Evolutionary conservation across 495 filamentous ascomycete genomes (phyloP).

Genomic region (Penicillium canescens): DNA sequence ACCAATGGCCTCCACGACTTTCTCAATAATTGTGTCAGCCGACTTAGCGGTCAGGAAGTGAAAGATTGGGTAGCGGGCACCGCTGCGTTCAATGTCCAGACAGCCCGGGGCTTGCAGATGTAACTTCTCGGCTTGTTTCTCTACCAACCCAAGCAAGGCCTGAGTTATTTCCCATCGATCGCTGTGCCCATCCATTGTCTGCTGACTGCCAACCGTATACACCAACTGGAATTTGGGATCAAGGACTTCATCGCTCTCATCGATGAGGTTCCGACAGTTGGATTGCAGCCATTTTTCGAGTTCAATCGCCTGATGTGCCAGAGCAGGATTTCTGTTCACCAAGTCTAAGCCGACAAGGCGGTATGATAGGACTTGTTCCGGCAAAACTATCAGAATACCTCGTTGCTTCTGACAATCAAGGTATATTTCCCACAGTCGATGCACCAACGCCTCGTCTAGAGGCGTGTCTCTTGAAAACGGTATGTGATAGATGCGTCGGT

Average conservation of each 20-base stretch:
- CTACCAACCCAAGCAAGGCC: neutral
- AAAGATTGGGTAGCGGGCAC: neutral
- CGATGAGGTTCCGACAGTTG: neutral
- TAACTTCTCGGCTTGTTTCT: neutral
- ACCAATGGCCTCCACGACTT: neutral
- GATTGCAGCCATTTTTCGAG: neutral
- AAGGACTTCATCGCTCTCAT: constrained; percentile 3
- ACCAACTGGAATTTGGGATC: neutral
- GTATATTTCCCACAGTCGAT: neutral
- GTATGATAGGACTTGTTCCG: constrained; percentile 3
- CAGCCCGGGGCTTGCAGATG: neutral
- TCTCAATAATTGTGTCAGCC: constrained; percentile 1
- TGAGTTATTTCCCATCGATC: constrained; percentile 3
- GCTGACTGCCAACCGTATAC: constrained; percentile 1
- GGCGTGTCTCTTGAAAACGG: constrained; percentile 5
- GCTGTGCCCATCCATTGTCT: constrained; percentile 2
- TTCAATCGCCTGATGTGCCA: neutral
- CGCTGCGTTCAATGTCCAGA: constrained; percentile 1
- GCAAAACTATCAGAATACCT: constrained; percentile 1
- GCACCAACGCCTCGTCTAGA: neutral
- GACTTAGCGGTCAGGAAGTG: neutral
- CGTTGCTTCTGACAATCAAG: neutral
- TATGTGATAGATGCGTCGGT: constrained; percentile 3
- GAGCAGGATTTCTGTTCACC: neutral
- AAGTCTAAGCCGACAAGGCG: neutral